Evolutionary conservation across 345 rosid genomes (phyloP).

Genomic region (Hevea brasiliensis): DNA sequence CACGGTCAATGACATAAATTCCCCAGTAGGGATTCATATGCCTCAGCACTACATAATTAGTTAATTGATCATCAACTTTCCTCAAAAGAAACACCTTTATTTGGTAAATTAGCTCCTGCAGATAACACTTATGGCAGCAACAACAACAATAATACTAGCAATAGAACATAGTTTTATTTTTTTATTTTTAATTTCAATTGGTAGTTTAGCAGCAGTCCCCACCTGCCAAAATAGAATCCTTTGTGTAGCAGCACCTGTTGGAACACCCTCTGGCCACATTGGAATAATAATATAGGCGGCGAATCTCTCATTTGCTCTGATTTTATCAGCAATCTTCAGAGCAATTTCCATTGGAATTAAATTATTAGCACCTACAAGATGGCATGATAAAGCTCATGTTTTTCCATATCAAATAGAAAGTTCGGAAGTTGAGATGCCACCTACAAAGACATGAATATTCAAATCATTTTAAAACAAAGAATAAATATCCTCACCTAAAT

Average conservation of each 20-base stretch:
- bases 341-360: conserved; percentile 98
- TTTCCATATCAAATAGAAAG: no score
- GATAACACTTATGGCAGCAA: background rate
- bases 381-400: background rate
- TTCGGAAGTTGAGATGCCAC: no score
- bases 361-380: conserved; percentile 78
- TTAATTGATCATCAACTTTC: background rate
- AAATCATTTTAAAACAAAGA: background rate
- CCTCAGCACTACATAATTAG: background rate
- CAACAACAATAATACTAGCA: background rate
- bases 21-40: background rate
- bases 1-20: no score
- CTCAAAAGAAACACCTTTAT: background rate
- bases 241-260: conserved; percentile 86
- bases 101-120: no score
- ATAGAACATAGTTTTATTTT: background rate
- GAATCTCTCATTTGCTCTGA: conserved; percentile 84
- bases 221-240: conserved; percentile 99
- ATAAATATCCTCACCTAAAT: conserved; percentile 51
- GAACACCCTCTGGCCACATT: conserved; percentile 98
- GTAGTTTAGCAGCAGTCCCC: conserved; percentile 9
- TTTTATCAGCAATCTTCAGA: conserved; percentile 82
- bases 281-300: conserved; percentile 89
- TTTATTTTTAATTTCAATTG: background rate
- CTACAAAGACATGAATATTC: background rate